These are phyloP conservation scores for Mixia osmundae DNA, from an alignment of 1,284 basidiomycete species.

Conservation along the genomic window DNA sequence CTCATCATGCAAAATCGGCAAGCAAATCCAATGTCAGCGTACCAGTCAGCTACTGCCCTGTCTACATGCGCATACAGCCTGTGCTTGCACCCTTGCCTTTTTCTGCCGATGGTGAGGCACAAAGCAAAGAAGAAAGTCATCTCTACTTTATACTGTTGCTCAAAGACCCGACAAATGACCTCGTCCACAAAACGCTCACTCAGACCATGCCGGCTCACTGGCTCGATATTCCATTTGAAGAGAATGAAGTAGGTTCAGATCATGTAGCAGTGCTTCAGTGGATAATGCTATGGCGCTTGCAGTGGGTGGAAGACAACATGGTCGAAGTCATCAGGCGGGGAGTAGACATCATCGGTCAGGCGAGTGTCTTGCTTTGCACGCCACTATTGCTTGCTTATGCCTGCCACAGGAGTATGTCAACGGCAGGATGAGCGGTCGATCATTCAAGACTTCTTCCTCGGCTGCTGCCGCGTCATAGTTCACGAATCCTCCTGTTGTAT, in stretches of 20 bases:
- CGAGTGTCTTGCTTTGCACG: background rate
- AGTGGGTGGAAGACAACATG: slow-evolving; percentile 81
- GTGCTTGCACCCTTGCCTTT: slow-evolving; percentile 38
- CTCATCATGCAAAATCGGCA: slow-evolving; percentile 15
- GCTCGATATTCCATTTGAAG: slow-evolving; percentile 62
- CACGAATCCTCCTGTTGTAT: too few relatives aligned
- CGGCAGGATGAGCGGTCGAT: slow-evolving; percentile 5
- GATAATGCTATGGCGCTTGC: background rate
- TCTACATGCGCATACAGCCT: slow-evolving; percentile 85
- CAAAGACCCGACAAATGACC: slow-evolving; percentile 51
- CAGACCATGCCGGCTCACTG: slow-evolving; percentile 58
- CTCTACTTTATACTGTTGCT: slow-evolving; percentile 69
- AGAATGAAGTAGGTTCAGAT: slow-evolving; percentile 42
- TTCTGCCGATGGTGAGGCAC: slow-evolving; percentile 14
- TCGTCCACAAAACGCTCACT: slow-evolving; percentile 49
- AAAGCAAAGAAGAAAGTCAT: slow-evolving; percentile 25
- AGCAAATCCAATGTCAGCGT: slow-evolving; percentile 21
- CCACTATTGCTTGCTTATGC: too few relatives aligned
- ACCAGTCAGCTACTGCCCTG: slow-evolving; percentile 67
- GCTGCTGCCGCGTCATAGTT: too few relatives aligned
- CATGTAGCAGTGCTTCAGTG: background rate
- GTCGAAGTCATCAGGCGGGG: slow-evolving; percentile 60
- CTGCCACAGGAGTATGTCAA: slow-evolving; percentile 10
- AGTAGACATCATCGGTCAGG: slow-evolving; percentile 32
- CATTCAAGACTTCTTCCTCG: slow-evolving; percentile 7